Base-by-base conservation (phyloP, 768 basidiomycete genomes). In the Tylopilus felleus region DNA sequence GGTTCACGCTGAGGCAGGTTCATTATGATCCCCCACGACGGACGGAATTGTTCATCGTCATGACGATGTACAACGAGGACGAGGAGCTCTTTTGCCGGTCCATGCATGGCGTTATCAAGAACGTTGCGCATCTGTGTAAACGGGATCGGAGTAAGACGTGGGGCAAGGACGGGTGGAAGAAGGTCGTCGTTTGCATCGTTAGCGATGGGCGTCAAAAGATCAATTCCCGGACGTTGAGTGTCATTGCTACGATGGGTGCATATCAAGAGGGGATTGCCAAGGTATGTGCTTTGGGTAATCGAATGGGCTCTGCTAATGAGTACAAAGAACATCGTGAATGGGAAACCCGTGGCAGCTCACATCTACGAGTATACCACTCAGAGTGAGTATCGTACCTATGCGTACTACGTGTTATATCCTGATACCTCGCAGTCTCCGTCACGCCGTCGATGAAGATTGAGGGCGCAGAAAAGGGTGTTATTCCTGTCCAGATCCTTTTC, bases 81-180 rank as follows among this genome's bases (percentile, higher is more conserved):
- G 93, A 96, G 68, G 82, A 86, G 63, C 77, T 98, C 7, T 98
- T 98, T 72, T 86, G 86, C 62, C 74, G 94, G 39, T 92, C 95
- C 0, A 94, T 98, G 90, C 90, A 96, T 64, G 95, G 95, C 47
- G 90, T 98, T 7, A 92, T 97, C 71, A 93, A 90, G 79, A 98
- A 98, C 62, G 79, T 98, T 41, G 86, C 85, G 5, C 91, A 96
- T 70, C 70, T 98, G 56, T 93, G 90, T 65, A 90, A 86, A 60
- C 78, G 95, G 21, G 87, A 89, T 42, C 76, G 90, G 45, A 89
- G 86, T 61, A 94, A 91, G 78, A 97, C 90, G 5, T 98, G 96
- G 96, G 95, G 94, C 1, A 88, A 89, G 68, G 94, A 97, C 0
- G 93, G 93, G 1, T 98, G 96, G 96, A 95, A 98, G 78, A 98